Evolutionary conservation across 345 rosid species (phyloP).

Genomic region (Moricandia moricandioides): DNA sequence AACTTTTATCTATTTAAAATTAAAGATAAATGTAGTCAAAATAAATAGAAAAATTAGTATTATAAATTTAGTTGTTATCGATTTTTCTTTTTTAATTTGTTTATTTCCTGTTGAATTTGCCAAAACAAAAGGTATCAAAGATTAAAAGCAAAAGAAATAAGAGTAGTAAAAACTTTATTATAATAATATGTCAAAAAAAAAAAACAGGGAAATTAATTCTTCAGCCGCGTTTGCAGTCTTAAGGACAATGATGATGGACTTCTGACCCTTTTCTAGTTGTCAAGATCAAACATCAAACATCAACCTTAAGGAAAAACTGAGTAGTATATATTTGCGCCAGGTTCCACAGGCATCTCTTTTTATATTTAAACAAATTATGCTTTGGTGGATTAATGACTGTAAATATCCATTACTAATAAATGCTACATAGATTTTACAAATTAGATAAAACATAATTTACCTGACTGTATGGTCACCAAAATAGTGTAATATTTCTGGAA

Average conservation of each 20-base stretch:
- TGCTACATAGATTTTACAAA: not conserved
- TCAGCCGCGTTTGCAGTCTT: constrained; percentile 40
- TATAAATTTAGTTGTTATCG: too few species aligned
- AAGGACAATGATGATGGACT: constrained; percentile 33
- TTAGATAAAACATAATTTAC: not conserved
- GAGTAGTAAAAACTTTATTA: not conserved
- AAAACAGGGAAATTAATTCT: constrained; percentile 12
- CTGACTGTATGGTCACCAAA: not conserved
- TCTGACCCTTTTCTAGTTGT: constrained; percentile 35
- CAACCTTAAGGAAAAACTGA: not conserved
- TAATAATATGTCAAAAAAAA: not conserved
- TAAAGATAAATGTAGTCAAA: too few species aligned
- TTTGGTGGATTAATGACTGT: constrained; percentile 2
- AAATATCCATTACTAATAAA: not conserved
- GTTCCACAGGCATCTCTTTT: constrained; percentile 26
- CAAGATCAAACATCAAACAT: constrained; percentile 42
- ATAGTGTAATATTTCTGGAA: not conserved
- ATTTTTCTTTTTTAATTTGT: not conserved
- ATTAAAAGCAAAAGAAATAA: not conserved
- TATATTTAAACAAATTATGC: constrained; percentile 15
- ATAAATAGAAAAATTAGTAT: too few species aligned
- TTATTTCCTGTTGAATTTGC: not conserved
- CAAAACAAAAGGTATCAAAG: not conserved
- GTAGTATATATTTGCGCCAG: constrained; percentile 19
- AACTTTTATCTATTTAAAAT: too few species aligned